Evolutionary conservation across 2,329 filamentous ascomycete genomes (phyloP).

Genomic region (Triangularia setosa): DNA sequence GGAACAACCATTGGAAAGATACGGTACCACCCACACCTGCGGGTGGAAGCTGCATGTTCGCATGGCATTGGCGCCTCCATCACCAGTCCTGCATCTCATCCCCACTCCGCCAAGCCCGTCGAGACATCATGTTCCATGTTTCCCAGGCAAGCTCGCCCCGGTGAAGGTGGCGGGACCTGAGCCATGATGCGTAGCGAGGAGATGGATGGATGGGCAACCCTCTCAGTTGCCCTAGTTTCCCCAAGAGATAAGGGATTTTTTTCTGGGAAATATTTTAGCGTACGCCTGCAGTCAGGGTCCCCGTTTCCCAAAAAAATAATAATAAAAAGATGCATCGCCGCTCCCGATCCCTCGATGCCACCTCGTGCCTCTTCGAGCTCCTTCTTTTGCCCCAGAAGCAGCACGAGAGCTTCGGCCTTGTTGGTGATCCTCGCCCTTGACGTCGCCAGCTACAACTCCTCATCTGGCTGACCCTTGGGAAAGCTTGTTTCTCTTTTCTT

Average conservation of each 20-base stretch:
- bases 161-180: constrained; percentile 1
- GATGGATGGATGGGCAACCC: constrained; percentile 1
- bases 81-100: neutral
- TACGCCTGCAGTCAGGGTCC: constrained; percentile 5
- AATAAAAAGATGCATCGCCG: constrained; percentile 3
- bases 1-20: neutral
- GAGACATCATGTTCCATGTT: constrained; percentile 6
- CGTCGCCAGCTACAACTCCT: neutral
- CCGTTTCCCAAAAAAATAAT: constrained; percentile 2
- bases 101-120: neutral
- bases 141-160: constrained; percentile 2
- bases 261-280: constrained; percentile 14
- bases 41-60: neutral
- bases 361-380: neutral
- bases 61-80: neutral
- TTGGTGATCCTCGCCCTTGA: neutral
- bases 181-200: neutral
- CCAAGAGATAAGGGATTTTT: constrained; percentile 26
- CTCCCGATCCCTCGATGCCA: neutral
- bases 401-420: neutral
- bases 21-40: neutral
- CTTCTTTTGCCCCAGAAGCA: neutral
- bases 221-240: constrained; percentile 7
- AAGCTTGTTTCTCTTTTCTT: neutral
- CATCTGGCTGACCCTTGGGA: neutral